Conservation (phyloP, 352 stramenopile genomes). For the Phytopythium mirpurense region DNA sequence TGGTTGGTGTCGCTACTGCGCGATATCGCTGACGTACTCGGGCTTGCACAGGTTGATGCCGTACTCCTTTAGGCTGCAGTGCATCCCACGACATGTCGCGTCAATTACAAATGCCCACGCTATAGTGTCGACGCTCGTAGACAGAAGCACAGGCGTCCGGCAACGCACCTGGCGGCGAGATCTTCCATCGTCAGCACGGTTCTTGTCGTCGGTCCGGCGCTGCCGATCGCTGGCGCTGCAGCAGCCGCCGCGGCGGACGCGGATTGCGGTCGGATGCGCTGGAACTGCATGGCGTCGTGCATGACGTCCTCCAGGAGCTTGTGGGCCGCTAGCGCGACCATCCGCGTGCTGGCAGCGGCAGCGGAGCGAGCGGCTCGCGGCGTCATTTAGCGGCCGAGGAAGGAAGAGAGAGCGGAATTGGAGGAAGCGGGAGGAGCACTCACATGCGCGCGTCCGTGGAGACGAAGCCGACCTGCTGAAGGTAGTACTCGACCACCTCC, state of each 20-base stretch:
- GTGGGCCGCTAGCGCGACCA: conserved; percentile 66
- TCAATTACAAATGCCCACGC: background rate
- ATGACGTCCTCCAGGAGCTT: conserved; percentile 80
- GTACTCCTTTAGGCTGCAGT: conserved; percentile 66
- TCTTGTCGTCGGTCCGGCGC: conserved; percentile 7
- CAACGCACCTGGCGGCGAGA: conserved; percentile 24
- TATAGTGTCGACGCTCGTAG: background rate
- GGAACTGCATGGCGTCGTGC: conserved; percentile 77
- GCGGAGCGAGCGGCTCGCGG: background rate
- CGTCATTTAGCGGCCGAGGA: conserved; percentile 8
- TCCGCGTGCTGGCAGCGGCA: conserved; percentile 29
- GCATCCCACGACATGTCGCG: no score
- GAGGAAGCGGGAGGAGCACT: conserved; percentile 9
- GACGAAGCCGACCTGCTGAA: conserved; percentile 63
- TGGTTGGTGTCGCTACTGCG: conserved; percentile 5
- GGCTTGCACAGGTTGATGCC: conserved; percentile 76
- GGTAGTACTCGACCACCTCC: conserved; percentile 71
- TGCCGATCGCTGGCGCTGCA: conserved; percentile 5
- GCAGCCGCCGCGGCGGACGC: conserved; percentile 8
- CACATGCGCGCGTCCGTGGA: conserved; percentile 70
- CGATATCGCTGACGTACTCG: conserved; percentile 72
- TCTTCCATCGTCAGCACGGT: conserved; percentile 74
- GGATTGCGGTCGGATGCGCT: conserved; percentile 51
- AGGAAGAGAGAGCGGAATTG: background rate
- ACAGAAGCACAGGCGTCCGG: no score